phyloP scores from a whole-genome alignment of 1,139 yeast species.

The Blastobotrys persicus region DNA sequence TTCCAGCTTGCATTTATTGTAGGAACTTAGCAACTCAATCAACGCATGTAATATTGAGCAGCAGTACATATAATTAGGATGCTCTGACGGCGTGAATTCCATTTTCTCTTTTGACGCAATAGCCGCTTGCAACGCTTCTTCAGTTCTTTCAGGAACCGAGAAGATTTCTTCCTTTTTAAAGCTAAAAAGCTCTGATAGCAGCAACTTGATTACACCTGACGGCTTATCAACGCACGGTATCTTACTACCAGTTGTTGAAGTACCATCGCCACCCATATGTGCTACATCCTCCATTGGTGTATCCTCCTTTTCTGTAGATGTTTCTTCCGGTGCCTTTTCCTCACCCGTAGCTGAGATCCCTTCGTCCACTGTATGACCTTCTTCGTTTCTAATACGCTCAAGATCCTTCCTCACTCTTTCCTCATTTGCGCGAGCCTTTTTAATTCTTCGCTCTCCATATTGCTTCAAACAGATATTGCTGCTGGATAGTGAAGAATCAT shows the following conservation, averaged over 20 bases:
- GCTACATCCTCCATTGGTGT: constrained; percentile 24
- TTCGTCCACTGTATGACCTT: constrained; percentile 2
- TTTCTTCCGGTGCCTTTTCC: constrained; percentile 3
- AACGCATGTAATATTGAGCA: constrained; percentile 66
- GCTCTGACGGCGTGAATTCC: constrained; percentile 36
- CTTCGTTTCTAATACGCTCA: neutral
- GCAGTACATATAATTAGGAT: constrained; percentile 58
- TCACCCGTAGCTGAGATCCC: neutral
- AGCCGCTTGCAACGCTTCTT: constrained; percentile 24
- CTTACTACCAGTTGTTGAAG: constrained; percentile 11
- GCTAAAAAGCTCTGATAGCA: constrained; percentile 64
- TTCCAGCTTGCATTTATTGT: constrained; percentile 77
- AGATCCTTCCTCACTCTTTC: constrained; percentile 8
- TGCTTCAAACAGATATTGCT: constrained; percentile 23
- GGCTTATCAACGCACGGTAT: constrained; percentile 34
- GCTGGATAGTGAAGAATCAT: constrained; percentile 16
- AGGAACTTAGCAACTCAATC: constrained; percentile 72
- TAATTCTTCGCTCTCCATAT: constrained; percentile 17
- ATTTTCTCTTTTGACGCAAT: constrained; percentile 18
- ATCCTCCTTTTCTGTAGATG: constrained; percentile 30
- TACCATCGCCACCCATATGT: constrained; percentile 1
- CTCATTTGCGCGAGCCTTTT: constrained; percentile 12
- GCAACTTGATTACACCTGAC: constrained; percentile 60
- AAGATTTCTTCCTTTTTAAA: constrained; percentile 34
- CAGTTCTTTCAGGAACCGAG: constrained; percentile 26